A percentile compares a stretch with the other conserved stretches of the same genome.
Evolutionary conservation across 441 rosid species (phyloP).

Genomic region (Brassica balearica): DNA sequence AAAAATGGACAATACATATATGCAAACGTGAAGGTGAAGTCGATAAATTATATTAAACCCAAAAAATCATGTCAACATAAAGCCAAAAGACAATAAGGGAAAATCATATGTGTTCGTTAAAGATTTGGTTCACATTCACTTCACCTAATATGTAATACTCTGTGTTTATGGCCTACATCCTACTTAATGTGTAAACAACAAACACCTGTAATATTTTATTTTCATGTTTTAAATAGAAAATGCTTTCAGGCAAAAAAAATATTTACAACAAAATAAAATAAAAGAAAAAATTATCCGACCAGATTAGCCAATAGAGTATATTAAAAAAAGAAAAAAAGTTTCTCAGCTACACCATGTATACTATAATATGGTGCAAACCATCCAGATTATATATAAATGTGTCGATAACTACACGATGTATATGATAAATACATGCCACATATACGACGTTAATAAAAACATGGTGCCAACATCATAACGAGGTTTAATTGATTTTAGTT

Average conservation of each 20-base stretch:
- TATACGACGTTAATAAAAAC: too few relatives aligned
- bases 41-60: background rate
- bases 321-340: too few relatives aligned
- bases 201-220: background rate
- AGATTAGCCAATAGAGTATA: too few relatives aligned
- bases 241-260: too few relatives aligned
- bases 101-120: background rate
- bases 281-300: background rate
- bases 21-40: background rate
- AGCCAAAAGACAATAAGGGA: background rate
- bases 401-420: too few relatives aligned
- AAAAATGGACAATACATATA: background rate
- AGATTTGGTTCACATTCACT: background rate
- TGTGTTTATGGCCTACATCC: background rate
- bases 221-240: background rate
- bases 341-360: too few relatives aligned
- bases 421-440: too few relatives aligned
- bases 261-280: background rate
- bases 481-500: too few relatives aligned
- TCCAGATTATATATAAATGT: too few relatives aligned
- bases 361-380: too few relatives aligned
- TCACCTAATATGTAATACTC: background rate
- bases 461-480: too few relatives aligned
- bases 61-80: background rate
- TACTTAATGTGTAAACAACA: conserved; percentile 1